Base-by-base conservation (phyloP, 768 basidiomycete genomes). In the Goffeauzyma gilvescens region DNA sequence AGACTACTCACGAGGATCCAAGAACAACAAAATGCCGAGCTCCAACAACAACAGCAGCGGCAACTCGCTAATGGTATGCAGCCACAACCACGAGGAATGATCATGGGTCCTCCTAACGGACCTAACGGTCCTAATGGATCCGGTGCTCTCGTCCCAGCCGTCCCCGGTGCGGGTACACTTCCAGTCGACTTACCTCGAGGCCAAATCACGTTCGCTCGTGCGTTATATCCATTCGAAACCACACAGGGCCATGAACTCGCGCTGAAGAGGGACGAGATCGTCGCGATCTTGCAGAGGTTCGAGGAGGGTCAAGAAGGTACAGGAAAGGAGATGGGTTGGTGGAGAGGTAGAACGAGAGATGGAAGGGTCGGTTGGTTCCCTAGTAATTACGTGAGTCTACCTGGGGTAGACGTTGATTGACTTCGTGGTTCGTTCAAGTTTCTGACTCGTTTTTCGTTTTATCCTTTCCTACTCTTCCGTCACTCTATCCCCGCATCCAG, bases 361-460 rank as follows among this genome's bases (percentile, higher is more conserved):
- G 89, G 89, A 0, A 70, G 79, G 51, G 77, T 82, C 52, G 89
- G 89, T 0, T 96, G 86, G 85, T 93, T 96, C 71, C 89, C 89
- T 2, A 72, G 69, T 45, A 85, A 80, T 51, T 89, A 80, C 73
- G 84, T 89, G 52, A 51, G 59, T 42, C 6, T 32, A n/a, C n/a
- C n/a, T n/a, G n/a, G n/a, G n/a, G n/a, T 7, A 13, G 35, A 20
- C 12, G 20, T n/a, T 20, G 13, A 20, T 25, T 13, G 6, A 8
- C 14, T 22, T 21, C 20, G 15, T 15, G 2, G 25, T 13, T n/a
- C 14, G 18, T 13, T 5, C 9, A 26, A 17, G 22, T 17, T 10
- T 5, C 3, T 39, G 27, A 23, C n/a, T 20, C 18, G 2, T 38
- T 5, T 4, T 14, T 32, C 17, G 9, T 49, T n/a, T 13, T 10